Percentiles rank a stretch among this genome's conserved stretches.
phyloP scores from a whole-genome alignment of 1,284 basidiomycete genomes.

The Puccinia polysora region DNA sequence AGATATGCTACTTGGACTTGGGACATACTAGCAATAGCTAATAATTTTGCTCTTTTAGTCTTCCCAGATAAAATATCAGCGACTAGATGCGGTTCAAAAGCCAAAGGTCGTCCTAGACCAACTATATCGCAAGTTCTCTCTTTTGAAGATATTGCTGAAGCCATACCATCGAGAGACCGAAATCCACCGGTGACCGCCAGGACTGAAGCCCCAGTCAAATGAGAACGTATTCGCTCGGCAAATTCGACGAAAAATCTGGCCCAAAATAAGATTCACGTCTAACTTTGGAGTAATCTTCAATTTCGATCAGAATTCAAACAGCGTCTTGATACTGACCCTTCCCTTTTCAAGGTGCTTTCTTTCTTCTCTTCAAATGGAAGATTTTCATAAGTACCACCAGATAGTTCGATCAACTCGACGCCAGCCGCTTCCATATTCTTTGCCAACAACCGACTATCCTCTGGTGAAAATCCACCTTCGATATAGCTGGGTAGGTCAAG shows the following conservation, averaged over 20 bases:
- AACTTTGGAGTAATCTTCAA: too few species aligned
- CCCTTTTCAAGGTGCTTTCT: constrained; percentile 51
- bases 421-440: constrained; percentile 56
- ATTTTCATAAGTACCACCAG: constrained; percentile 57
- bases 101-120: constrained; percentile 57
- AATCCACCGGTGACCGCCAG: constrained; percentile 59
- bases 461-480: constrained; percentile 54
- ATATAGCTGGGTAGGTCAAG: constrained; percentile 53
- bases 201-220: constrained; percentile 52
- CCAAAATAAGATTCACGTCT: too few species aligned
- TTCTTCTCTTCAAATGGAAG: constrained; percentile 51
- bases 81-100: constrained; percentile 56
- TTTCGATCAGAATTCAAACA: too few species aligned
- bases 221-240: constrained; percentile 54
- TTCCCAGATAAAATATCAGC: constrained; percentile 54
- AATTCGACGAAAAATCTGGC: constrained; percentile 54
- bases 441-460: constrained; percentile 57
- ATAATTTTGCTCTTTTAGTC: constrained; percentile 50
- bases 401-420: constrained; percentile 59
- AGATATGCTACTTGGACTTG: constrained; percentile 13
- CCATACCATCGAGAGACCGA: constrained; percentile 56
- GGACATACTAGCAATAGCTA: constrained; percentile 12
- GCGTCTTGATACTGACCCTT: constrained; percentile 12
- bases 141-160: constrained; percentile 48
- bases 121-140: constrained; percentile 52